Evolutionary conservation across 495 filamentous ascomycete genomes (phyloP), one percentile per base, ranked within the genome.

Genomic region (Hypoxylon subgilvum): DNA sequence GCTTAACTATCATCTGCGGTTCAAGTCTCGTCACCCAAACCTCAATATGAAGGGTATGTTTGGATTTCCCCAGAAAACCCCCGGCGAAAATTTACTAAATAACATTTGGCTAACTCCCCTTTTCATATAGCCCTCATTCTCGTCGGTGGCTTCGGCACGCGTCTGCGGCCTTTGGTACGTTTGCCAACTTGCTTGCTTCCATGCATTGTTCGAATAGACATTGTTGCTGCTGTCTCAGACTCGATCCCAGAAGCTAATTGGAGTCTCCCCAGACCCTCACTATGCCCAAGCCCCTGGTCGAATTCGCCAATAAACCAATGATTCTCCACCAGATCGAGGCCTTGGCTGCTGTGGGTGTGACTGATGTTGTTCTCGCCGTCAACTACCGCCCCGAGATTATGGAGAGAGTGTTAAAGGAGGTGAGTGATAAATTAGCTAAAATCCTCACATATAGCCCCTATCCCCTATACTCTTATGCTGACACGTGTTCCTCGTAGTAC

Each of bases 321-420:
- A 98, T 98, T 76, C 81, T 94, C 58, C 94, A 98, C 80, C 94
- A 98, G 75, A 89, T 98, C 64, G 92, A 97, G 76, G 90, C 89
- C 65, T 79, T 98, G 66, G 94, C 95, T 62, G 90, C 89, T 59
- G 94, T 92, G 23, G 94, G 94, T 71, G 94, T 97, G 30, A 97
- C 93, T 57, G 92, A 97, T 78, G 96, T 98, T 68, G 95, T 98
- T 31, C 80, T 98, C 53, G 94, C 95, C 49, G 94, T 98, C 72
- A 98, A 98, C 80, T 98, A 98, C 80, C 87, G 94, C 59, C 94
- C 94, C 21, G 95, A 98, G 81, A 81, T 98, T 64, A 98, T 98
- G 94, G 81, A 84, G 68, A 81, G 80, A 70, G 75, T 80, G 64
- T 65, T 84, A 48, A 72, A 73, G 52, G 76, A 84, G 74, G 81